Base-by-base conservation (phyloP, 176 grass and related monocot species). In the Alloteropsis semialata region DNA sequence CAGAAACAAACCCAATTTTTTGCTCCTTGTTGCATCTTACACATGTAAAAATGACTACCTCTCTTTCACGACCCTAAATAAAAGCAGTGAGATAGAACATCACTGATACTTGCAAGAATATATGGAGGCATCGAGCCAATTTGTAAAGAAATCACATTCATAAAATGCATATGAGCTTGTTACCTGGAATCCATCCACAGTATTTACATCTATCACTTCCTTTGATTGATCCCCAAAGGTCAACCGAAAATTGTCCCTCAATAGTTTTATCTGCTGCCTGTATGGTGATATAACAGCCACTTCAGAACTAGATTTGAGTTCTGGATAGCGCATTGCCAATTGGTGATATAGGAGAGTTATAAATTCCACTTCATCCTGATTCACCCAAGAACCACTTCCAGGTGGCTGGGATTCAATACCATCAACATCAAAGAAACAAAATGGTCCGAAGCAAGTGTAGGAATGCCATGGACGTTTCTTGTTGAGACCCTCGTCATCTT, bases 131-230 rank as follows among this genome's bases (percentile, higher is more conserved):
- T 71, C 61, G 57, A 89, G 33, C 67, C 18, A 19, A 78, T 65
- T 24, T 48, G 33, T 24, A 63, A 53, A 51, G 25, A 34, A 51
- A 73, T 51, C 10, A 4, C 45, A 53, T 36, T 54, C 25, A 13
- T 29, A 74, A 74, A 72, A 85, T 58, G 56, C 29, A 78, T 62
- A 68, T 79, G 43, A 75, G 83, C 36, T 65, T 80, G n/a, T 81
- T 80, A 94, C 96, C 92, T 98, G 96, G 79, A 98, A 98, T 29
- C 92, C 96, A 95, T 98, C 96, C 62, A 95, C 90, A 15, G 92
- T 98, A 77, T 95, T 98, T 72, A 98, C 87, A 84, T 98, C 96
- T 82, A 98, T 89, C 58, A 91, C 76, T 81, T 95, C 88, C 81
- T 95, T 88, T 75, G 87, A 89, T 72, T 93, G 86, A 62, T 95